Conservation (phyloP, 108 stramenopile genomes). For the Asterionellopsis glacialis region DNA sequence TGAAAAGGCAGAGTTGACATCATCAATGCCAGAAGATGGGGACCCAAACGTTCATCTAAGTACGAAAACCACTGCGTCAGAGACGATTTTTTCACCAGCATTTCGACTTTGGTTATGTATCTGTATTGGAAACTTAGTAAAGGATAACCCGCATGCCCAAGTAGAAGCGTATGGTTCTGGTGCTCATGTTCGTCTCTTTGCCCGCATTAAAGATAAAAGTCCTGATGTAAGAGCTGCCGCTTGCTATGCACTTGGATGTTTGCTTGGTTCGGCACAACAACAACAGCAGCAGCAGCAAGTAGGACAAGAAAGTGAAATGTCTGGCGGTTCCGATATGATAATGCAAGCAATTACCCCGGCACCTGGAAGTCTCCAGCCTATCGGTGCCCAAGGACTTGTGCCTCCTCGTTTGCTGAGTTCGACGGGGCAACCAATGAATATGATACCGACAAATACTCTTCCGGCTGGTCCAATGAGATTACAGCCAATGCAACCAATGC, state of each 20-base stretch:
- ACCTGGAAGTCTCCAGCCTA: neutral
- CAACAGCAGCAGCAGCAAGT: neutral
- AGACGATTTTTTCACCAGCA: conserved; percentile 22
- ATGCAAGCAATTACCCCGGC: conserved; percentile 6
- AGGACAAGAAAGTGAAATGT: no score
- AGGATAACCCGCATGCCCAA: conserved; percentile 59
- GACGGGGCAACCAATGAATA: neutral
- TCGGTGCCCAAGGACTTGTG: neutral
- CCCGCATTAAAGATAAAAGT: conserved; percentile 49
- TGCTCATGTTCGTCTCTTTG: conserved; percentile 61
- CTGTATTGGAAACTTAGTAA: conserved; percentile 75
- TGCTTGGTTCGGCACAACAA: conserved; percentile 36
- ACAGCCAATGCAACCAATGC: conserved; percentile 14
- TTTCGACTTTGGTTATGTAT: conserved; percentile 85
- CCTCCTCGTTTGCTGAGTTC: conserved; percentile 2
- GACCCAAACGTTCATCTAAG: conserved; percentile 7
- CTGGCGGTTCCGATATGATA: neutral
- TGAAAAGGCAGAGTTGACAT: conserved; percentile 20
- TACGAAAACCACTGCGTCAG: conserved; percentile 5
- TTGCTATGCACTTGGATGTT: conserved; percentile 82
- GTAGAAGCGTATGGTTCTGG: conserved; percentile 48
- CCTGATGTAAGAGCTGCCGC: conserved; percentile 80
- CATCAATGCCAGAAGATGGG: neutral
- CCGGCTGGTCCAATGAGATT: conserved; percentile 19
- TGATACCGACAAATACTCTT: conserved; percentile 2